phyloP scores from a whole-genome alignment of 2,329 filamentous ascomycete genomes.

The Trichoderma gracile region DNA sequence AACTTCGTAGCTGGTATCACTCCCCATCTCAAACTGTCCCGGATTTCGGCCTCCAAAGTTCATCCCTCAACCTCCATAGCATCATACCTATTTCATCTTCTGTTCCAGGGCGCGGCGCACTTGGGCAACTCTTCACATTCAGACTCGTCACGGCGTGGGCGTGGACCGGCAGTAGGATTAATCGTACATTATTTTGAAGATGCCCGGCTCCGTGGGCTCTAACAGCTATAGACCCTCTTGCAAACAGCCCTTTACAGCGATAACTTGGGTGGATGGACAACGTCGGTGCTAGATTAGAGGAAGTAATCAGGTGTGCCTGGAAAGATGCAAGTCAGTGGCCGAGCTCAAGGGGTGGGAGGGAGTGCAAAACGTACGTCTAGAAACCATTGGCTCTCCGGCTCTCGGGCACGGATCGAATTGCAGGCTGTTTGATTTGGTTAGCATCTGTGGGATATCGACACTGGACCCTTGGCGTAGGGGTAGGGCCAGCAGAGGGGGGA shows the following conservation, averaged over 20 bases:
- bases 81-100: background rate
- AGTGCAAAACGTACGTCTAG: constrained; percentile 64
- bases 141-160: constrained; percentile 26
- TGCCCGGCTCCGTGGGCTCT: constrained; percentile 28
- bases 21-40: background rate
- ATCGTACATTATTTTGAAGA: constrained; percentile 36
- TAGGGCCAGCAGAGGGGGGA: background rate
- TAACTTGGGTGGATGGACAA: constrained; percentile 30
- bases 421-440: constrained; percentile 61
- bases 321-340: constrained; percentile 29
- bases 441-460: constrained; percentile 21
- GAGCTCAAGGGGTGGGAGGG: background rate
- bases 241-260: constrained; percentile 29
- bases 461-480: background rate
- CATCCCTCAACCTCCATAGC: background rate
- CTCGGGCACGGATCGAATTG: constrained; percentile 98
- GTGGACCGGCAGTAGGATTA: constrained; percentile 31
- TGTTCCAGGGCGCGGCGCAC: background rate
- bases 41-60: background rate
- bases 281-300: constrained; percentile 62
- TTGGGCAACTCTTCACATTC: constrained; percentile 24
- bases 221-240: constrained; percentile 29
- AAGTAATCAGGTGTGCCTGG: constrained; percentile 93
- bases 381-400: constrained; percentile 98
- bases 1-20: background rate